Evolutionary conservation across 1,284 basidiomycete species (phyloP), one percentile per base, ranked within the genome.

Genomic region (Rhizoctonia solani): DNA sequence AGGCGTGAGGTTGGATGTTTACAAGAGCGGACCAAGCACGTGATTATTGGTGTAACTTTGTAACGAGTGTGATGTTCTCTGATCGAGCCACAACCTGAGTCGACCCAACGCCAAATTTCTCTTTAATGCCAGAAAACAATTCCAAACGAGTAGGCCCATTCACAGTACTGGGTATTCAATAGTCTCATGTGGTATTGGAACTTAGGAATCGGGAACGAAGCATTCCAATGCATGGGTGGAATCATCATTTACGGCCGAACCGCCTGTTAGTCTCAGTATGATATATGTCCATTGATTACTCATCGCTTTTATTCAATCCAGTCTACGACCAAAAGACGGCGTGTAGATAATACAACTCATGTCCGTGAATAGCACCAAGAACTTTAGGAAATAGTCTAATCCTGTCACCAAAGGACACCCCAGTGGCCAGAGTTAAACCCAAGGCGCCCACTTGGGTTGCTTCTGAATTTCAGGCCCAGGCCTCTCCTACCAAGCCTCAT

Each of bases 241-340:
- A 34, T 61, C 58, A 32, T 61, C 58, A 34, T 61, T 61, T 50
- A 50, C 46, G 16, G 37, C 14, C 13, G 58, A 61, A 52, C 39
- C 58, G 13, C 58, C 58, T 23, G 58, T 61, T 23, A 39, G 58
- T 61, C 58, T 39, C 5, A 25, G 32, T 52, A 8, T 25, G 32
- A 37, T 25, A 21, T 1, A 8, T 1, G 3, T 39, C 44, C 13
- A 21, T 29, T 41, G 5, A 34, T 53, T 16, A 37, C 30, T 61
- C 49, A n/a, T 50, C 27, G 8, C n/a, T n/a, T 27, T 30, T 25
- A 49, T 13, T 47, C 34, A 49, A 27, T 49, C 11, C 29, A 61
- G 58, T 47, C 58, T 41, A 34, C 19, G 19, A 8, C 58, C 4
- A 61, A 49, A 39, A 61, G 50, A 52, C 58, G 58, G 16, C 46